Evolutionary conservation across 202 grass and related monocot species (phyloP).

Genomic region (Setaria italica): DNA sequence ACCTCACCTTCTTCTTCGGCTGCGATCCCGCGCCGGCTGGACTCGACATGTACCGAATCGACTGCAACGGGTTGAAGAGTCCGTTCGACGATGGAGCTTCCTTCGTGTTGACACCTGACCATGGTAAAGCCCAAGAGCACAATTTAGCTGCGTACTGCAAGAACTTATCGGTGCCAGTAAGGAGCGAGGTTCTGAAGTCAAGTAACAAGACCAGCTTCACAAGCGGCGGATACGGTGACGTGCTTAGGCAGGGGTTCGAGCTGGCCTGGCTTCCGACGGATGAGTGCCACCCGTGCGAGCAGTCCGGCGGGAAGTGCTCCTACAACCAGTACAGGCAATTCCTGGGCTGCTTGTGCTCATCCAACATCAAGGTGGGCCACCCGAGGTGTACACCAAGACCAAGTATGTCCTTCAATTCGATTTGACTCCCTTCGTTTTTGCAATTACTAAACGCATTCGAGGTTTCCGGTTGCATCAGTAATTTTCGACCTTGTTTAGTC

Average conservation of each 20-base stretch:
- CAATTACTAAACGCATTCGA: no score
- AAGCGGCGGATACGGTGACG: accelerated
- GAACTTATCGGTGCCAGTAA: background rate
- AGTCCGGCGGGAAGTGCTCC: background rate
- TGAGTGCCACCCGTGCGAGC: background rate
- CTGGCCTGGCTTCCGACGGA: constrained; percentile 2
- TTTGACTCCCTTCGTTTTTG: no score
- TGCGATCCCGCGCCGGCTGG: background rate
- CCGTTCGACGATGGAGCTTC: background rate
- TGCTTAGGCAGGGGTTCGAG: constrained; percentile 45
- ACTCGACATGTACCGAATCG: background rate
- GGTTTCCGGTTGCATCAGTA: no score
- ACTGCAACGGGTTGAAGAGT: background rate
- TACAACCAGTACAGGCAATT: background rate
- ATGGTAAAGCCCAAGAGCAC: accelerated
- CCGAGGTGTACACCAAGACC: background rate
- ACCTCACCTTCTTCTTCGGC: constrained; percentile 48
- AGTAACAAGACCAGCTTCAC: accelerated
- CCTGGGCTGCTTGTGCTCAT: constrained; percentile 44
- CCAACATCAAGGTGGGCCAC: background rate
- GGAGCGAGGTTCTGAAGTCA: accelerated
- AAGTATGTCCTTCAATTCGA: no score
- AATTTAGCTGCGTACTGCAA: accelerated
- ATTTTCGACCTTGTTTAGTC: no score
- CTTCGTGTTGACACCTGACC: constrained; percentile 8